A percentile compares a stretch with the other conserved stretches of the same genome.
Evolutionary conservation across 2,329 filamentous ascomycete genomes (phyloP).

Genomic region (Calonectria pauciramosa): DNA sequence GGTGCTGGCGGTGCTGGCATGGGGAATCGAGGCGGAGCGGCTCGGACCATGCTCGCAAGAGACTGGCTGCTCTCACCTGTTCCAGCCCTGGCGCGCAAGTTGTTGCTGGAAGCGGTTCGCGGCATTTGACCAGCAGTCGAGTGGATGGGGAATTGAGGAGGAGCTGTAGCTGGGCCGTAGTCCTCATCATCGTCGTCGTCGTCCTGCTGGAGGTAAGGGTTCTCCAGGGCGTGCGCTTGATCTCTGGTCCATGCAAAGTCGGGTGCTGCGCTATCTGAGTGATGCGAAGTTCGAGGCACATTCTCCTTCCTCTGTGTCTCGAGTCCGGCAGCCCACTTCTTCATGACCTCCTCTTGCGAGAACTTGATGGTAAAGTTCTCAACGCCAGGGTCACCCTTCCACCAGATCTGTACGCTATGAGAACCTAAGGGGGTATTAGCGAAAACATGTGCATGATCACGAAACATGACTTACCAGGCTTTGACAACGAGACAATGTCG

Average conservation of each 20-base stretch:
- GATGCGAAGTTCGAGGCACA: slow-evolving; percentile 61
- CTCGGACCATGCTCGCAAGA: slow-evolving; percentile 68
- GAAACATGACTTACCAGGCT: slow-evolving; percentile 76
- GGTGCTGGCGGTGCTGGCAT: slow-evolving; percentile 68
- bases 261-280: slow-evolving; percentile 68
- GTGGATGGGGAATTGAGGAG: slow-evolving; percentile 53
- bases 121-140: slow-evolving; percentile 44
- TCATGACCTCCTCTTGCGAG: slow-evolving; percentile 90
- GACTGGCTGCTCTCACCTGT: slow-evolving; percentile 79
- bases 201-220: slow-evolving; percentile 81
- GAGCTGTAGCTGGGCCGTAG: slow-evolving; percentile 53
- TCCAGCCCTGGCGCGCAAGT: slow-evolving; percentile 80
- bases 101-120: slow-evolving; percentile 75
- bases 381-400: slow-evolving; percentile 95
- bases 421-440: slow-evolving; percentile 72
- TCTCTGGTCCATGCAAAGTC: slow-evolving; percentile 86
- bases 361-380: slow-evolving; percentile 98
- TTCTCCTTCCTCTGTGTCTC: slow-evolving; percentile 80
- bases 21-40: slow-evolving; percentile 77
- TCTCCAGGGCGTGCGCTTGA: slow-evolving; percentile 77
- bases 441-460: background rate
- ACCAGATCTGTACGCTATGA: slow-evolving; percentile 97
- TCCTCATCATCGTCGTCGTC: slow-evolving; percentile 73
- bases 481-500: slow-evolving; percentile 88
- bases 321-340: slow-evolving; percentile 88